Base-by-base conservation (phyloP, 1,284 basidiomycete genomes). In the Grifola frondosa region DNA sequence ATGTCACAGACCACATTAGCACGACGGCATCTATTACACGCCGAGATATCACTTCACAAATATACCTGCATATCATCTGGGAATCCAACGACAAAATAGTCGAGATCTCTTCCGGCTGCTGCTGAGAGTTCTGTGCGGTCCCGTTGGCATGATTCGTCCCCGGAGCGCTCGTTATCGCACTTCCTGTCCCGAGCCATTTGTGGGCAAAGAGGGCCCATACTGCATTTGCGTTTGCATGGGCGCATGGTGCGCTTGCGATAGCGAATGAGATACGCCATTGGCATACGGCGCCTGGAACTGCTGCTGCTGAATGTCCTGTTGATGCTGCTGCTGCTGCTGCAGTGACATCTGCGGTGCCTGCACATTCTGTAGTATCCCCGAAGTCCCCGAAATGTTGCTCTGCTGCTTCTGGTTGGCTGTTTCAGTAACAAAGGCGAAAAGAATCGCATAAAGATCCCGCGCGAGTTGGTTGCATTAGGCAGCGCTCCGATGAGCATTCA, bases 71-170 rank as follows among this genome's bases (percentile, higher is more conserved):
- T 98, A 62, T 99, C 96, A 52, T 99, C 97, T 3, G 96, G 96
- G 65, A 99, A 99, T 1, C 96, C 96, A 22, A 98, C 96, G 1
- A 99, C 95, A 58, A 99, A 99, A 99, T 96, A 3, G 96, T 99
- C 16, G 91, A 95, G 47, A 98, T 97, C 57, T 97, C 94, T 62
- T 97, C 94, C n/a, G n/a, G n/a, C 46, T 86, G 58, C 44, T 58
- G 59, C 47, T 62, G 60, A 32, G 50, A 52, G 41, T 34, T 50
- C 42, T 57, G 54, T 16, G 57, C 48, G 44, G 56, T 43, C 9
- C 58, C 60, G 47, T 56, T 61, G 42, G 56, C 42, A 36, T 60
- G 54, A 52, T 50, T 62, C 48, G 64, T 37, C 40, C 53, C 48
- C 34, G 61, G 64, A 44, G 62, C 46, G 52, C 60, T 60, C 25